These are phyloP conservation scores for Cymbopogon citratus DNA, from an alignment of 176 grass and related monocot species.

Conservation along the genomic window DNA sequence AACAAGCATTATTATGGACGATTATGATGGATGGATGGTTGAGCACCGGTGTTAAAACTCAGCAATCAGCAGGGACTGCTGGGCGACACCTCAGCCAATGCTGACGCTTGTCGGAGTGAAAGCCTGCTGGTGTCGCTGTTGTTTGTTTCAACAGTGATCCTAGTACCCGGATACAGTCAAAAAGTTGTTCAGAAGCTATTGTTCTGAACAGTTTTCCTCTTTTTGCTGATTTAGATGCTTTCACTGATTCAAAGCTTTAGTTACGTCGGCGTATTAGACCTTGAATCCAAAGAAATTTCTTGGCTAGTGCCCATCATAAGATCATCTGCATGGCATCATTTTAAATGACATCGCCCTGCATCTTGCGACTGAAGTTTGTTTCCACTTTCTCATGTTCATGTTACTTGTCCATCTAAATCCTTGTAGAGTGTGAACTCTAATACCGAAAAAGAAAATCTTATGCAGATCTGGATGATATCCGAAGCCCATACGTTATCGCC, in stretches of 20 bases:
- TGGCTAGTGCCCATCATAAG: not conserved
- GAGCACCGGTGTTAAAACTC: conserved; percentile 33
- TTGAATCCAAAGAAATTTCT: not conserved
- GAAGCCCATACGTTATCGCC: not conserved
- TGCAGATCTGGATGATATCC: conserved; percentile 3
- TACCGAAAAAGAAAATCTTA: not conserved
- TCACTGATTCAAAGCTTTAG: not conserved
- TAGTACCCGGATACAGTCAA: conserved; percentile 1
- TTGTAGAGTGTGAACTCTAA: not conserved
- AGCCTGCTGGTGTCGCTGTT: conserved; percentile 6
- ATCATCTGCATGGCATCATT: not conserved
- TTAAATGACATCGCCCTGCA: not conserved
- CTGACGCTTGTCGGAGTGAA: conserved; percentile 8
- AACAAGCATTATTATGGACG: conserved; percentile 20
- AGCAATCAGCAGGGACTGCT: conserved; percentile 24
- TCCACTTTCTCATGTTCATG: not conserved
- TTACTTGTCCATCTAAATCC: not conserved
- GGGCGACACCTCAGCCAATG: conserved; percentile 30
- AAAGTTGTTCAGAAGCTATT: conserved; percentile 34
- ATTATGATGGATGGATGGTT: conserved; percentile 23
- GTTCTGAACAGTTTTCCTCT: not conserved
- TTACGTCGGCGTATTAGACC: not conserved
- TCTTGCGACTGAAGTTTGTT: conserved; percentile 7
- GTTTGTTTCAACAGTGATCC: conserved; percentile 14
- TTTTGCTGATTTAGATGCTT: not conserved